Percentiles rank a stretch among this genome's conserved stretches.
These are phyloP conservation scores for Cutaneotrichosporon daszewskae DNA, from an alignment of 1,284 basidiomycete species.

Conservation along the genomic window DNA sequence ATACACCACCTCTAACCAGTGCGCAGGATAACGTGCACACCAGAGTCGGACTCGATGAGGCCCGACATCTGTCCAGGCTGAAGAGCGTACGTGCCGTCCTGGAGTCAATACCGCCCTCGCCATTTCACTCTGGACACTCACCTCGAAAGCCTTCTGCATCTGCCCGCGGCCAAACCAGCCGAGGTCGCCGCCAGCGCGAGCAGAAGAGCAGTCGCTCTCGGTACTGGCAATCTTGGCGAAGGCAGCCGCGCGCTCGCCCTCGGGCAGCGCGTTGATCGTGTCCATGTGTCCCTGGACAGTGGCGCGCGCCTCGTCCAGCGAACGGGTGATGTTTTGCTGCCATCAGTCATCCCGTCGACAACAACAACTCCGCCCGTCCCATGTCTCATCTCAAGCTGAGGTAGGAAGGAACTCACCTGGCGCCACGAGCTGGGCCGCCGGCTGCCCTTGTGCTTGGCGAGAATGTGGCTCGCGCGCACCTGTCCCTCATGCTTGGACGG, in stretches of 20 bases:
- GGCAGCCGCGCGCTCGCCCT: conserved; percentile 53
- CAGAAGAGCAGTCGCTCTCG: conserved; percentile 84
- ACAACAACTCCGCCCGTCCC: background rate
- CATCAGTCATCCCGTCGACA: conserved; percentile 1
- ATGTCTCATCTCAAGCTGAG: no score
- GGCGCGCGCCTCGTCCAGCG: conserved; percentile 80
- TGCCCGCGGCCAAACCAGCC: conserved; percentile 78
- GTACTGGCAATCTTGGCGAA: conserved; percentile 68
- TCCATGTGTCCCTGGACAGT: conserved; percentile 60
- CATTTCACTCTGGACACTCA: conserved; percentile 17
- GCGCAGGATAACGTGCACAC: conserved; percentile 90
- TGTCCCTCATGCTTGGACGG: conserved; percentile 49
- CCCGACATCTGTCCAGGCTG: conserved; percentile 78
- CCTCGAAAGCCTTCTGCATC: conserved; percentile 98
- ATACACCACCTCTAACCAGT: conserved; percentile 60
- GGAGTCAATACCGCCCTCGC: background rate
- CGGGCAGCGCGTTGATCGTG: conserved; percentile 32
- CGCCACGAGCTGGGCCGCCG: conserved; percentile 88
- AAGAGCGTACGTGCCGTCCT: conserved; percentile 74
- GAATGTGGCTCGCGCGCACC: conserved; percentile 87
- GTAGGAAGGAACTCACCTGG: conserved; percentile 71
- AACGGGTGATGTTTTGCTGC: conserved; percentile 74
- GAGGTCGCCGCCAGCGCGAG: conserved; percentile 72
- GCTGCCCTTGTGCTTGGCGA: conserved; percentile 87
- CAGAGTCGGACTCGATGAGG: conserved; percentile 84